Base-by-base conservation (phyloP, 2,329 filamentous ascomycete genomes). In the Trichoderma koningii region DNA sequence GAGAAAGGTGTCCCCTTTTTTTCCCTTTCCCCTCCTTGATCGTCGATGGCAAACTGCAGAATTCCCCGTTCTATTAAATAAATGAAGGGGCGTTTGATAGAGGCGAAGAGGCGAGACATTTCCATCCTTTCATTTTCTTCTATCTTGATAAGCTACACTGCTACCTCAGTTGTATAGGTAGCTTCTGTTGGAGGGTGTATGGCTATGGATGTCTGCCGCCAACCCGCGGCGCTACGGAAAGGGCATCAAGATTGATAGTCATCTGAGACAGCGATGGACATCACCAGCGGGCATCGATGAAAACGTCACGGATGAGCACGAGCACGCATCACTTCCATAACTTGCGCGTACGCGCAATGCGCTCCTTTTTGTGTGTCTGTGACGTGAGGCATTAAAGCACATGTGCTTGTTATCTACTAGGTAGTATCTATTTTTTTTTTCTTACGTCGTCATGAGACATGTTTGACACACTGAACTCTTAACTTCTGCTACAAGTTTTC, bases 341-440 rank as follows among this genome's bases (percentile, higher is more conserved):
- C 28, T 23, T 30, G 2, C 30, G 34, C 23, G 41, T 61, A 52
- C 47, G 15, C 34, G 6, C 57, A 42, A 10, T 21, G 17, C 10
- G 9, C 2, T 9, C 9, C 7, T 9, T 30, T 30, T 53, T 44
- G 21, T 30, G 41, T 14, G 45, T 21, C 48, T 51, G 57, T 51
- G 34, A 42, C 41, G 30, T 51, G 57, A 51, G 57, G 57, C 57
- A 61, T 61, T 61, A 61, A 61, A 28, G 3, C 21, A 12, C 17
- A 19, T 41, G 57, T 9, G 28, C 28, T 41, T 53, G 30, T 30
- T 30, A 55, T 17, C 48, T 23, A n/a, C n/a, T n/a, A n/a, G n/a
- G n/a, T n/a, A 23, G 21, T 23, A 23, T 23, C 21, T 23, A 2
- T 23, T 23, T 23, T 23, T 23, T 23, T 19, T 19, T 9, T 34